Evolutionary conservation across 495 filamentous ascomycete genomes (phyloP), one percentile per base, ranked within the genome.

Genomic region (Tuber calosporum): DNA sequence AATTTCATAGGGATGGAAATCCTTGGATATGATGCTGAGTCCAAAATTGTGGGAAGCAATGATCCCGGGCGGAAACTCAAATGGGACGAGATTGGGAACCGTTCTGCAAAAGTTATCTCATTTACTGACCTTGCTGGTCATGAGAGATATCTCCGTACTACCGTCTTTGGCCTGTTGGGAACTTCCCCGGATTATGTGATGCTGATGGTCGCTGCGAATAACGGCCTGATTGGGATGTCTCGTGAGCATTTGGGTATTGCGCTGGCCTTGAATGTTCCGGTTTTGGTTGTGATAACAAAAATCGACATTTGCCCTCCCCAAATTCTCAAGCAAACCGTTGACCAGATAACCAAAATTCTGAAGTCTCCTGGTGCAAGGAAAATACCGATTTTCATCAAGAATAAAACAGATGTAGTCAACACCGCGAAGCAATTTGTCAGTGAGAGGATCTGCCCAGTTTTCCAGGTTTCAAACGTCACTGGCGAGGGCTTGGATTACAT

Each of bases 231-330:
- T 74, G 95, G 95, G 9, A 99, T 99, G 95, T 94, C 92, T 83
- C 96, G 95, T 84, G 95, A 99, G 84, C 95, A 99, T 83, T 86
- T 99, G 30, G 95, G 95, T 26, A 97, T 99, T 81, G 95, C 95
- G 1, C 85, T 97, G 30, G 94, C 95, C 2, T 84, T 99, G 43
- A 98, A 98, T 81, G 96, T 99, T 37, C 95, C 95, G 4, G 93
- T 99, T 77, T 94, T 99, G 91, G 94, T 99, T 38, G 93, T 98
- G 73, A 89, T 99, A 73, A 99, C 95, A 82, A 99, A 99, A 83
- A 98, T 98, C 76, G 95, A 99, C 83, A 99, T 98, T 70, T 99
- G 95, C 80, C 95, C 95, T 26, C 95, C 96, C 0, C 91, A 99
- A 73, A 97, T 99, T 81, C 83, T 99, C 26, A 88, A 97, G 83